Evolutionary conservation across 225 moss, liverwort and hornwort genomes (phyloP).

Genomic region (Neckera pumila): DNA sequence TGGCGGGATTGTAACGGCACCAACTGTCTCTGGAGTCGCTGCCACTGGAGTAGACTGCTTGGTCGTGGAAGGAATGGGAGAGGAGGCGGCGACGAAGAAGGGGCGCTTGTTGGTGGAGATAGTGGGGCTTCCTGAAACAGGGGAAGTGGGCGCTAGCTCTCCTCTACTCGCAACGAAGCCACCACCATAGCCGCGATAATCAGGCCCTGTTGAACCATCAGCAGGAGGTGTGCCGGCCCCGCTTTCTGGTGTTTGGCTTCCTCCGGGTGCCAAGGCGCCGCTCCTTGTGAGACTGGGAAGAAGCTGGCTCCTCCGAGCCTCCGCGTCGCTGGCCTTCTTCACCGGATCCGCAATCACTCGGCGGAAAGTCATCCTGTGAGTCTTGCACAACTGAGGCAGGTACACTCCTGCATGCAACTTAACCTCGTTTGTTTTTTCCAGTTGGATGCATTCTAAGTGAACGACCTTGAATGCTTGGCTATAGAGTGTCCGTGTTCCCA

Average conservation of each 20-base stretch:
- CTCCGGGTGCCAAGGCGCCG: neutral
- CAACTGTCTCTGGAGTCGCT: neutral
- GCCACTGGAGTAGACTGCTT: neutral
- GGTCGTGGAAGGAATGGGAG: neutral
- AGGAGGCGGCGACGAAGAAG: neutral
- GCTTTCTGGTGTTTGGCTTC: neutral
- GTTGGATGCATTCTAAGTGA: neutral
- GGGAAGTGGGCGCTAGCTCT: conserved; percentile 1
- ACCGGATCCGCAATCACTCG: conserved; percentile 52
- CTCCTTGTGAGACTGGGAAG: neutral
- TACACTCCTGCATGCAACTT: conserved; percentile 47
- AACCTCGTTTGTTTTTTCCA: neutral
- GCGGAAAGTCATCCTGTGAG: conserved; percentile 13
- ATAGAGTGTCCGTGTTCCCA: neutral
- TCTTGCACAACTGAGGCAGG: conserved; percentile 54
- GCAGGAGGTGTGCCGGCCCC: neutral
- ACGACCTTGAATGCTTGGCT: neutral
- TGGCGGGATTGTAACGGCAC: neutral
- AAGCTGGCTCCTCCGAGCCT: neutral
- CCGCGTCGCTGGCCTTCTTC: conserved; percentile 22
- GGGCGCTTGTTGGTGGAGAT: conserved; percentile 1
- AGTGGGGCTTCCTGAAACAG: neutral
- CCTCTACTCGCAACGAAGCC: neutral
- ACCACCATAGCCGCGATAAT: neutral
- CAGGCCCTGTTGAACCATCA: neutral